Evolutionary conservation across 768 basidiomycete species (phyloP), one percentile per base, ranked within the genome.

Genomic region (Udeniomyces megalosporus): DNA sequence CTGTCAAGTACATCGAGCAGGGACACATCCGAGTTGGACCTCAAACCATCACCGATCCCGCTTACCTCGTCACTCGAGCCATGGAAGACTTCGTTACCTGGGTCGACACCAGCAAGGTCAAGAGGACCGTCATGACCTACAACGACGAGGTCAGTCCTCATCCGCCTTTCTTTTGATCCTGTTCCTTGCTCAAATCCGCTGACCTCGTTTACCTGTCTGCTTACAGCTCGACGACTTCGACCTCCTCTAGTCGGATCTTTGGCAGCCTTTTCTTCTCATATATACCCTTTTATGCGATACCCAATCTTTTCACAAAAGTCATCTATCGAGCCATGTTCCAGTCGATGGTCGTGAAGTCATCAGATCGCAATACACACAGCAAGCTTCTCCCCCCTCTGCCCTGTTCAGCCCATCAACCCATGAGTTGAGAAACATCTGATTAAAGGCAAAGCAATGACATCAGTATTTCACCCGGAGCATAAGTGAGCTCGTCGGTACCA

Each of bases 41-140:
- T 34, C 88, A 95, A 70, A 88, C 89, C 1, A 83, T 96, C 68
- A 92, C 87, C 0, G 95, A 99, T 73, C 95, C 95, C 2, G 95
- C 92, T 1, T 95, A 84, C 76, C 79, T 99, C 56, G 90, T 99
- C 63, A 93, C 89, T 45, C 88, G 93, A 69, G 86, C 90, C 67
- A 92, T 95, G 91, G 91, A 97, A 71, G 95, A 99, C 78, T 99
- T 92, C 75, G 89, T 97, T 49, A 99, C 95, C 38, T 99, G 95
- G 95, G 92, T 97, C 24, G 92, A 96, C 71, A 89, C 89, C 28
- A 92, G 88, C 67, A 93, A 93, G 73, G 81, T 96, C 71, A 96
- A 93, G 82, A 80, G 93, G 59, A 91, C 88, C 0, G 83, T 97
- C 74, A 85, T 91, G 86, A 75, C 78, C 64, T 99, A 99, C 79